Conservation (phyloP, 2,329 filamentous ascomycete species). For the Venturia nashicola region DNA sequence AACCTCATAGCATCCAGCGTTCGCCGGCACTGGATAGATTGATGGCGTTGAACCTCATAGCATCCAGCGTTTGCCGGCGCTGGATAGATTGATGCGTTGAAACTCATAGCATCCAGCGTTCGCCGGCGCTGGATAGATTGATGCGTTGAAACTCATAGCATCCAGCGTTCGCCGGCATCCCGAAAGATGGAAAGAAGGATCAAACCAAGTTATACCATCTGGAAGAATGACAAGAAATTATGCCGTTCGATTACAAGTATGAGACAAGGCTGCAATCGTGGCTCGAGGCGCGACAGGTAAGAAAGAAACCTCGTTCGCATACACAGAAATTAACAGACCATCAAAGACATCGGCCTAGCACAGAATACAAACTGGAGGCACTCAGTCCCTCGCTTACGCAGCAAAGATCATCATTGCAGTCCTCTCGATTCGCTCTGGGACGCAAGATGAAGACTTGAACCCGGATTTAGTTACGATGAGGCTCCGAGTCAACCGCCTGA, state of each 20-base stretch:
- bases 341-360: background rate
- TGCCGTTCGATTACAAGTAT: constrained; percentile 7
- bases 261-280: constrained; percentile 10
- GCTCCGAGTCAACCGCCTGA: too few species aligned
- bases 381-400: background rate
- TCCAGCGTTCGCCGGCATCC: background rate
- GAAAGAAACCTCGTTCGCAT: background rate
- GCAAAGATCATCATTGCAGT: background rate
- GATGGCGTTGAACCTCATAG: background rate
- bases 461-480: too few species aligned
- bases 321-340: too few species aligned
- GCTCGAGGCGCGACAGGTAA: constrained; percentile 11
- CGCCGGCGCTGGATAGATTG: background rate
- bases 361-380: too few species aligned
- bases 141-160: background rate
- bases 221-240: background rate
- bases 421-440: background rate
- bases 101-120: too few species aligned
- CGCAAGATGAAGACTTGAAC: too few species aligned
- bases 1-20: too few species aligned
- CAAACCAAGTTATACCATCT: background rate
- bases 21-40: background rate
- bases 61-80: too few species aligned
- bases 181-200: background rate
- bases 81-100: background rate